A percentile compares a stretch with the other conserved stretches of the same genome.
These are phyloP conservation scores for Carex scoparia DNA, from an alignment of 176 grass and related monocot species.

Conservation along the genomic window DNA sequence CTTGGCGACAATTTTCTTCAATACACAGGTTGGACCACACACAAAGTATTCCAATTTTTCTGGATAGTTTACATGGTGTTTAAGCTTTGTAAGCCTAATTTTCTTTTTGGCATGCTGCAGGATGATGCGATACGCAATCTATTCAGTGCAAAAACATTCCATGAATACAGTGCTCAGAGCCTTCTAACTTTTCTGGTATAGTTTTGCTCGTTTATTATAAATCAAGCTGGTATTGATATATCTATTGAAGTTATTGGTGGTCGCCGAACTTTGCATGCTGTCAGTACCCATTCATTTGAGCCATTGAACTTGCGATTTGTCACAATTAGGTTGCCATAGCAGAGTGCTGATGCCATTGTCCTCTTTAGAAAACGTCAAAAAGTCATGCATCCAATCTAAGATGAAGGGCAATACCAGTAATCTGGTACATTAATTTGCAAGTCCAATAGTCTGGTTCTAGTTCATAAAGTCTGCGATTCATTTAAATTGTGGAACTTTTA, in stretches of 20 bases:
- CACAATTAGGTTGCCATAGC: background rate
- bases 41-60: background rate
- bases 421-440: background rate
- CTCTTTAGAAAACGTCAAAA: background rate
- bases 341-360: background rate
- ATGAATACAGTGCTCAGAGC: conserved; percentile 96
- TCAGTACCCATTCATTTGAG: background rate
- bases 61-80: background rate
- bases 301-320: background rate
- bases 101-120: conserved; percentile 41
- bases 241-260: background rate
- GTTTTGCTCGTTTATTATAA: conserved; percentile 5
- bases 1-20: conserved; percentile 99
- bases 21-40: conserved; percentile 69
- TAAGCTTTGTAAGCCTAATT: conserved; percentile 9
- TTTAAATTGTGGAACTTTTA: background rate
- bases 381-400: background rate
- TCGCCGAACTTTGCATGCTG: background rate
- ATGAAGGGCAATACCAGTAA: background rate
- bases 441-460: background rate
- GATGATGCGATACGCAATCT: conserved; percentile 99
- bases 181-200: conserved; percentile 94
- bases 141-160: conserved; percentile 99
- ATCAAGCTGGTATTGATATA: background rate
- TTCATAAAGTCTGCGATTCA: background rate